Evolutionary conservation across 345 rosid genomes (phyloP).

Genomic region (Pistacia vera): DNA sequence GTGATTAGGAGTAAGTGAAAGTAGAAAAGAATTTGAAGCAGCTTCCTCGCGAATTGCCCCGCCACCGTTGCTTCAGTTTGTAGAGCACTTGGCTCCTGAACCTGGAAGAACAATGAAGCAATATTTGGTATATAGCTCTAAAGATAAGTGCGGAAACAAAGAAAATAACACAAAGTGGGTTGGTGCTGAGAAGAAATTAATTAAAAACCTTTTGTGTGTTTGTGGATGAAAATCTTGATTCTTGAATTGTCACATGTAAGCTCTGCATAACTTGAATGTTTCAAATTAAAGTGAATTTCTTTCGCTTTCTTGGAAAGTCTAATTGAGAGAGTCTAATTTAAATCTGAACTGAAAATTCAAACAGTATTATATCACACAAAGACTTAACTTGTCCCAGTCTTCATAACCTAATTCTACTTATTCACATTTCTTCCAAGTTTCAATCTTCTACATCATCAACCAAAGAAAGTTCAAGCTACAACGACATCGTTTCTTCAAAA

Average conservation of each 20-base stretch:
- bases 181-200: too few relatives aligned
- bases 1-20: constrained; percentile 52
- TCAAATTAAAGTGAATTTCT: too few relatives aligned
- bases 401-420: neutral
- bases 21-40: constrained; percentile 62
- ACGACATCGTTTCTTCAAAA: too few relatives aligned
- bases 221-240: too few relatives aligned
- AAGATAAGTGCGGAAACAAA: too few relatives aligned
- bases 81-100: constrained; percentile 37
- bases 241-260: too few relatives aligned
- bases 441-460: neutral
- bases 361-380: neutral
- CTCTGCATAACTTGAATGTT: too few relatives aligned
- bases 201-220: too few relatives aligned
- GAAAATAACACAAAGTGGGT: too few relatives aligned
- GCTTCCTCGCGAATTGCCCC: constrained; percentile 40
- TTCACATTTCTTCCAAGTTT: constrained; percentile 5
- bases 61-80: constrained; percentile 37
- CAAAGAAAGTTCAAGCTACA: neutral
- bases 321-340: too few relatives aligned
- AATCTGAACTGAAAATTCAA: too few relatives aligned
- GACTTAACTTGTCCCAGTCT: constrained; percentile 5
- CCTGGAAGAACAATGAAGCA: constrained; percentile 32
- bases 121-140: neutral
- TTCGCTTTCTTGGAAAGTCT: too few relatives aligned